These are phyloP conservation scores for Rosa hybrid DNA, from an alignment of 331 rosid genomes.

Conservation along the genomic window DNA sequence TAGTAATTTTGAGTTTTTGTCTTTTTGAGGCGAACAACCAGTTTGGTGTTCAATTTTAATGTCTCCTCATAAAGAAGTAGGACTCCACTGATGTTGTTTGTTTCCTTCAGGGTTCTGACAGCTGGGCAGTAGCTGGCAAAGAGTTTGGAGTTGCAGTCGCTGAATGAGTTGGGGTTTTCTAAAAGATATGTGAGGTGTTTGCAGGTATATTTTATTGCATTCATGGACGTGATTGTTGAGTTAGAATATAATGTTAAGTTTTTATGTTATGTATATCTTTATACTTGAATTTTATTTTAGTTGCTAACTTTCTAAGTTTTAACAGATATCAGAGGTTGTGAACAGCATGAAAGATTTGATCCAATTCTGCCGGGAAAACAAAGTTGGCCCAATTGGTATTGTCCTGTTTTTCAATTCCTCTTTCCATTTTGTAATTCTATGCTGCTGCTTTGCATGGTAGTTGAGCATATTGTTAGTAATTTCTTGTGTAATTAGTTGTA, in stretches of 20 bases:
- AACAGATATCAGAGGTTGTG: constrained; percentile 95
- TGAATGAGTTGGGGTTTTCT: constrained; percentile 92
- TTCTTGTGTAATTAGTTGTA: too few species aligned
- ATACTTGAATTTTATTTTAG: constrained; percentile 5
- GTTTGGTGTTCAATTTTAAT: neutral
- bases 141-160: constrained; percentile 84
- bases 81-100: neutral
- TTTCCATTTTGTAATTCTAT: neutral
- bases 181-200: constrained; percentile 97
- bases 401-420: neutral
- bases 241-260: neutral
- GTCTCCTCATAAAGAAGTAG: neutral
- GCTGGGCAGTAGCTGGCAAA: constrained; percentile 94
- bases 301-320: constrained; percentile 13
- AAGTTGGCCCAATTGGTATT: constrained; percentile 81
- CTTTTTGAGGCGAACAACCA: too few species aligned
- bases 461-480: neutral
- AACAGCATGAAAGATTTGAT: constrained; percentile 95
- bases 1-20: constrained; percentile 75
- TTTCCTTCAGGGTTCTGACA: constrained; percentile 66
- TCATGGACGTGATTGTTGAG: neutral
- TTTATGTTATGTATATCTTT: neutral
- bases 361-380: constrained; percentile 73
- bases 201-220: constrained; percentile 61
- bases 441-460: constrained; percentile 5